A percentile compares a stretch with the other conserved stretches of the same genome.
Conservation (phyloP, 1,139 yeast species). For the Arxiozyma heterogenica region DNA sequence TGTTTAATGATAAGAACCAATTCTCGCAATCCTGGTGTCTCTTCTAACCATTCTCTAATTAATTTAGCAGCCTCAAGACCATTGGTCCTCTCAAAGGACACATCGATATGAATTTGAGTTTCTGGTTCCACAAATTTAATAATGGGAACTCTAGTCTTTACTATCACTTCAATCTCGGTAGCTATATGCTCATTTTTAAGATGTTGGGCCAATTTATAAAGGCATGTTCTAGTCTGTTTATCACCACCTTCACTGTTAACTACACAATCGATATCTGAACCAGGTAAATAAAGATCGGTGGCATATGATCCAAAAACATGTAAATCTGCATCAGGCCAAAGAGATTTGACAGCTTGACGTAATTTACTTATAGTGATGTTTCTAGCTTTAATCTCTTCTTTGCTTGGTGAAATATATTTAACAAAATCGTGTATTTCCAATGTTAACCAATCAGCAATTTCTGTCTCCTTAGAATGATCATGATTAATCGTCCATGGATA, state of each 20-base stretch:
- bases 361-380: slow-evolving; percentile 58
- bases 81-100: slow-evolving; percentile 82
- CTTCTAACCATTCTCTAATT: slow-evolving; percentile 65
- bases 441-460: slow-evolving; percentile 81
- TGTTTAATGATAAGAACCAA: slow-evolving; percentile 82
- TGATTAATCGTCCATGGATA: slow-evolving; percentile 78
- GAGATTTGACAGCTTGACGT: slow-evolving; percentile 43
- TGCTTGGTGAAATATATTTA: slow-evolving; percentile 79
- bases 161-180: slow-evolving; percentile 71
- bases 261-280: slow-evolving; percentile 95
- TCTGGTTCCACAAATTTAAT: slow-evolving; percentile 78
- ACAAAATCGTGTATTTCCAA: slow-evolving; percentile 83
- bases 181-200: slow-evolving; percentile 59
- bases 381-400: slow-evolving; percentile 61
- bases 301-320: slow-evolving; percentile 95
- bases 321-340: slow-evolving; percentile 79
- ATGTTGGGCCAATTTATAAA: slow-evolving; percentile 68
- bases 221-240: slow-evolving; percentile 56
- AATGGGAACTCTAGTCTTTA: slow-evolving; percentile 94
- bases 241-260: slow-evolving; percentile 57
- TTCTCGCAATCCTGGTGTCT: slow-evolving; percentile 77
- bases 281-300: slow-evolving; percentile 87
- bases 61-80: slow-evolving; percentile 81
- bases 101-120: slow-evolving; percentile 72
- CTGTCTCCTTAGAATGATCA: slow-evolving; percentile 66